Base-by-base conservation (phyloP, 169 alveolate genomes). In the Plasmodium gallinaceum region DNA sequence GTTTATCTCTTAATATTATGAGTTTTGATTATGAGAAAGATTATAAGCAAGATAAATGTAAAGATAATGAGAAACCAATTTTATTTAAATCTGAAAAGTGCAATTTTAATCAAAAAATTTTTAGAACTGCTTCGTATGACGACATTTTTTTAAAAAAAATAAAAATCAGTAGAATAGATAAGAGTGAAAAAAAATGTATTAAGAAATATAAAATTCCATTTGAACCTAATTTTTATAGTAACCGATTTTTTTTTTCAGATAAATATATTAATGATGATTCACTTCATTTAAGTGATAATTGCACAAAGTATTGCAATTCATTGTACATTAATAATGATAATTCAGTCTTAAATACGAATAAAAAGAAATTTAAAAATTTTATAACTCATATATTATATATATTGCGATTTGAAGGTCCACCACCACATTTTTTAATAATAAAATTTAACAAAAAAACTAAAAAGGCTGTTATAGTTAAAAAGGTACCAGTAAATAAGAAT, bases 221-320 rank as follows among this genome's bases (percentile, higher is more conserved):
- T 57, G 91, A 83, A 76, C 91, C 91, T 7, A 83, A 83, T 83
- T 66, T 83, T 69, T 83, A 69, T 46, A 83, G 86, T 24, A 83
- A 9, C 14, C 72, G 85, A 32, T 83, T 83, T 48, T 83, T 83
- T 61, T 66, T 83, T 39, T 83, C 85, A 24, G 91, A 83, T 52
- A 70, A 83, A 45, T 24, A 70, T 62, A 83, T 69, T 43, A 70
- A 83, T 45, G 86, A 70, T 24, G 48, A 57, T 69, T 43, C 14
- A 7, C 7, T 7, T 26, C 86, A n/a, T 4, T 16, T 24, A n/a
- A 69, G 66, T 52, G 52, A 78, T 46, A 78, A 78, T 64, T 64
- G 16, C 18, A 48, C 70, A 64, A 43, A 65, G 70, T 42, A 64
- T 65, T 42, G 60, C 74, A 78, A 42, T 42, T 22, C 71, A 20